A percentile compares a stretch with the other conserved stretches of the same genome.
These are phyloP conservation scores for Dendrobium nobile DNA, from an alignment of 106 monocot species.

Conservation along the genomic window DNA sequence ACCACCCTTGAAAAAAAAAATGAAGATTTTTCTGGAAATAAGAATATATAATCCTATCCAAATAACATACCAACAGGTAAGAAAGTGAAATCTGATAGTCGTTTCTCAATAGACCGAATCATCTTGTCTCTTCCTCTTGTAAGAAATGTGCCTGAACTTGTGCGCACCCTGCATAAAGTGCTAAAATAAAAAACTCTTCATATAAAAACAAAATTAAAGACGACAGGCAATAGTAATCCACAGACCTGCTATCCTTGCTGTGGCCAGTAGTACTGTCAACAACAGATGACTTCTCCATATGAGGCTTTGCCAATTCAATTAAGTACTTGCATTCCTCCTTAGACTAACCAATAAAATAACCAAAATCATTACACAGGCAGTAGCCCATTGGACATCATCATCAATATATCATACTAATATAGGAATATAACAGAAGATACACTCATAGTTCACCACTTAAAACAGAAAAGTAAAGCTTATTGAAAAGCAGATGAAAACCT, in stretches of 20 bases:
- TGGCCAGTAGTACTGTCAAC: slow-evolving; percentile 32
- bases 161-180: slow-evolving; percentile 39
- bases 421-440: too few relatives aligned
- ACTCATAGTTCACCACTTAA: too few relatives aligned
- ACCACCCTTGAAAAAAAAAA: background rate
- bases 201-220: background rate
- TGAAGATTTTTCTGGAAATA: background rate
- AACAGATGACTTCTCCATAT: slow-evolving; percentile 41
- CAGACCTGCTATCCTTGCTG: slow-evolving; percentile 35
- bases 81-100: slow-evolving; percentile 68
- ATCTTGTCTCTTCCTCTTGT: slow-evolving; percentile 52
- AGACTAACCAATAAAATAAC: slow-evolving; percentile 18
- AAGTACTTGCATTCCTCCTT: slow-evolving; percentile 39
- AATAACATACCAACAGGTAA: slow-evolving; percentile 49
- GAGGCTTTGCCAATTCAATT: slow-evolving; percentile 35
- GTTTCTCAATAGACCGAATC: slow-evolving; percentile 60
- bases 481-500: background rate
- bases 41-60: background rate
- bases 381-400: background rate
- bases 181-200: background rate
- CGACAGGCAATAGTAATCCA: background rate
- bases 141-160: slow-evolving; percentile 67
- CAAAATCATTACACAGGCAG: background rate
- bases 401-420: too few relatives aligned
- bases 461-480: too few relatives aligned